These are phyloP conservation scores for Tylopilus rubrobrunneus DNA, from an alignment of 768 basidiomycete species.

Conservation along the genomic window DNA sequence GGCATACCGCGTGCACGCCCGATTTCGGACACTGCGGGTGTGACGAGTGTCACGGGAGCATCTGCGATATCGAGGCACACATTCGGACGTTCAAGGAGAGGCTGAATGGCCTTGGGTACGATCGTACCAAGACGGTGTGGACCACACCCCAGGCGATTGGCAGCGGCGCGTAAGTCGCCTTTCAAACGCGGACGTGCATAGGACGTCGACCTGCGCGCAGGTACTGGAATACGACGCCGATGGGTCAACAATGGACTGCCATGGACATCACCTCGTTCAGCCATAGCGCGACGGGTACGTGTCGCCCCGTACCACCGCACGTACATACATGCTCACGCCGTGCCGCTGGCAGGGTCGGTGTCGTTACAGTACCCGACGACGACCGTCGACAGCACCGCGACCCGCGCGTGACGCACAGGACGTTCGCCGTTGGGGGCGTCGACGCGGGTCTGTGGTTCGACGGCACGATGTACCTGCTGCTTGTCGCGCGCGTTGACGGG, in stretches of 20 bases:
- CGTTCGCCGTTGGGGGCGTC: constrained; percentile 20
- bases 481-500: constrained; percentile 12
- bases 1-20: constrained; percentile 53
- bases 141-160: too few species aligned
- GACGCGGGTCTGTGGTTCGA: constrained; percentile 24
- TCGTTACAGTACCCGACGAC: constrained; percentile 28
- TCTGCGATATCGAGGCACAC: constrained; percentile 61
- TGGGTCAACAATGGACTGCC: constrained; percentile 24
- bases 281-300: constrained; percentile 25
- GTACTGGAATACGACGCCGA: constrained; percentile 28
- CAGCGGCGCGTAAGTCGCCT: too few species aligned
- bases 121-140: constrained; percentile 57
- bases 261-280: constrained; percentile 23
- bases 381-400: constrained; percentile 25
- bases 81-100: constrained; percentile 64
- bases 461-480: constrained; percentile 20
- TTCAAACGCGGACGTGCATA: too few species aligned
- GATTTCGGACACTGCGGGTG: constrained; percentile 75
- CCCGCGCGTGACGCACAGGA: constrained; percentile 1
- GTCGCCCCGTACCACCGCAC: neutral
- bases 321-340: neutral
- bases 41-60: constrained; percentile 59
- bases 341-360: constrained; percentile 18
- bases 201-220: constrained; percentile 5
- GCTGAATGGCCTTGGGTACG: constrained; percentile 56